A percentile compares a stretch with the other conserved stretches of the same genome.
Evolutionary conservation across 2,329 filamentous ascomycete genomes (phyloP).

Genomic region (Beauveria rudraprayagi): DNA sequence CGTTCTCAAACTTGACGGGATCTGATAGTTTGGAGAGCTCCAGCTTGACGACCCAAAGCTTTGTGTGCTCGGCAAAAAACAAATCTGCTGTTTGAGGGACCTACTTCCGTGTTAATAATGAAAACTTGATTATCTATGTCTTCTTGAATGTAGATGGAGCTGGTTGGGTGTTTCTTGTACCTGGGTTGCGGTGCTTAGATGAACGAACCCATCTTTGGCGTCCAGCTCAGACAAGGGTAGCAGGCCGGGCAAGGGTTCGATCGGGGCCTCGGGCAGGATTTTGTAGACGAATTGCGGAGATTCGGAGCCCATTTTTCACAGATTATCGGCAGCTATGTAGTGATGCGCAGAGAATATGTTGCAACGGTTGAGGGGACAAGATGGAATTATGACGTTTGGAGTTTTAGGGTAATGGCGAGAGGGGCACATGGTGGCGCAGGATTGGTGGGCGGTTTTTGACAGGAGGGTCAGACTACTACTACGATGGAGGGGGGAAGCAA

Average conservation of each 20-base stretch:
- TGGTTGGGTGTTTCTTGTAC: conserved; percentile 23
- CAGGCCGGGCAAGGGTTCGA: conserved; percentile 42
- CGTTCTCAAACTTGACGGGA: conserved; percentile 46
- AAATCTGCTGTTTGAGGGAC: conserved; percentile 36
- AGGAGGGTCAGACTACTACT: no score
- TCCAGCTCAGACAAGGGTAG: conserved; percentile 54
- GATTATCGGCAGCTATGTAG: background rate
- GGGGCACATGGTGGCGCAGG: background rate
- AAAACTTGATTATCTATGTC: background rate
- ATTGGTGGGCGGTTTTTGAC: background rate
- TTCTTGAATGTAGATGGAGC: background rate
- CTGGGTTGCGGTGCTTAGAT: conserved; percentile 50
- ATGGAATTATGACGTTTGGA: background rate
- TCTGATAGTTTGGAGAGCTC: conserved; percentile 36
- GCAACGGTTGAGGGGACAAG: background rate
- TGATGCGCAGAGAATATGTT: background rate
- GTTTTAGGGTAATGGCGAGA: conserved; percentile 2
- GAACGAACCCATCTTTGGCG: conserved; percentile 51
- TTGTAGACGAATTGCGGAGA: conserved; percentile 48
- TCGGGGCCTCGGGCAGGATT: conserved; percentile 46
- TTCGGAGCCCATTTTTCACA: conserved; percentile 21
- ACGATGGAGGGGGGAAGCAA: no score
- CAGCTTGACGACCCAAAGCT: conserved; percentile 47
- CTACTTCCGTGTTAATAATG: conserved; percentile 20
- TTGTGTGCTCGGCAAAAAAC: conserved; percentile 32